Evolutionary conservation across 176 grass and related monocot genomes (phyloP).

Genomic region (Oryza officinalis): DNA sequence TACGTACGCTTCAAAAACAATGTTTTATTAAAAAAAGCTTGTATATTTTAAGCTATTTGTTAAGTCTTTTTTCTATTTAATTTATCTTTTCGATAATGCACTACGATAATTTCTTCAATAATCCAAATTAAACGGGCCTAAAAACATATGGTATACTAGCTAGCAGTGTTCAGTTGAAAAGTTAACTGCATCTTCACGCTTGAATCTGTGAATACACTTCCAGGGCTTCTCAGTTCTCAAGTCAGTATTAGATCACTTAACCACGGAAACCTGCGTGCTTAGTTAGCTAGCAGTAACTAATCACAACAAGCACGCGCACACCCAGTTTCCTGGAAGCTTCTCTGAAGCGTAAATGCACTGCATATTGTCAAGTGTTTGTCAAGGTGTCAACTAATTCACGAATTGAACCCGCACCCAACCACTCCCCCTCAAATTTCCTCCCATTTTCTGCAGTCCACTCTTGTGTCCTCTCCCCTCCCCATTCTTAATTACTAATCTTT

Average conservation of each 20-base stretch:
- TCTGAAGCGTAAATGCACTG: not conserved
- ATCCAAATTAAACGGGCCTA: no score
- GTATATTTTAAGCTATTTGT: no score
- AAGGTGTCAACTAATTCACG: not conserved
- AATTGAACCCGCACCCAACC: slow-evolving; percentile 16
- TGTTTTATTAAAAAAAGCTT: no score
- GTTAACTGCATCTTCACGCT: not conserved
- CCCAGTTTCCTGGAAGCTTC: not conserved
- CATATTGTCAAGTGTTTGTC: not conserved
- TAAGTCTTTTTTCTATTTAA: no score
- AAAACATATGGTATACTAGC: no score
- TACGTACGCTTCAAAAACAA: no score
- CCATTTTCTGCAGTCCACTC: not conserved
- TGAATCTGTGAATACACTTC: not conserved
- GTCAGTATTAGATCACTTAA: no score
- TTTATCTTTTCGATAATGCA: no score
- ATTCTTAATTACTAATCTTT: not conserved
- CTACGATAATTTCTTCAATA: no score
- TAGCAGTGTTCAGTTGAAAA: not conserved
- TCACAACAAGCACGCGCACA: no score
- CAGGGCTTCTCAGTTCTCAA: not conserved
- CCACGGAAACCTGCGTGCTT: no score
- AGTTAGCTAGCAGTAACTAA: no score
- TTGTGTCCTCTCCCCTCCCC: not conserved
- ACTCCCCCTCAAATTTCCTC: not conserved